Percentiles rank a stretch among this genome's conserved stretches.
Evolutionary conservation across 1,139 yeast species (phyloP).

Genomic region (Pichia norvegensis): DNA sequence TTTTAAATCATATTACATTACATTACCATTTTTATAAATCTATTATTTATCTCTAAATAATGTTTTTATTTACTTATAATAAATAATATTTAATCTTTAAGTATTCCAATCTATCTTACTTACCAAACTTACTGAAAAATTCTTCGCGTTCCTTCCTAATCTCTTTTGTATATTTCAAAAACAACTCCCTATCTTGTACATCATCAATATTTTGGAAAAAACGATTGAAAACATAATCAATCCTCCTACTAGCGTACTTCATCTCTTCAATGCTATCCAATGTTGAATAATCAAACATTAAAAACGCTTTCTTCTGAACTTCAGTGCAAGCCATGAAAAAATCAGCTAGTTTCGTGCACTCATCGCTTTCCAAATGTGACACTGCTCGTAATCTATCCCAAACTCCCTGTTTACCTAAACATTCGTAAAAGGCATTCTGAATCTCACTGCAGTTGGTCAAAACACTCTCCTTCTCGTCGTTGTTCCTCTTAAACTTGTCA

Average conservation of each 20-base stretch:
- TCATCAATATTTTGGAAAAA: slow-evolving; percentile 23
- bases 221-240: slow-evolving; percentile 23
- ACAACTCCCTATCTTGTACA: slow-evolving; percentile 20
- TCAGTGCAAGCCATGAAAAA: slow-evolving; percentile 26
- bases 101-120: slow-evolving; percentile 10
- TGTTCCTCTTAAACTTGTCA: slow-evolving; percentile 23
- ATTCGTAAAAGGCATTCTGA: slow-evolving; percentile 22
- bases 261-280: slow-evolving; percentile 23
- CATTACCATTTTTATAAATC: no score
- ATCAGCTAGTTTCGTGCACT: slow-evolving; percentile 22
- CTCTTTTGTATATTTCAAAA: slow-evolving; percentile 21
- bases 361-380: slow-evolving; percentile 16
- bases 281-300: slow-evolving; percentile 25
- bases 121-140: slow-evolving; percentile 22
- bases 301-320: slow-evolving; percentile 26
- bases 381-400: slow-evolving; percentile 16
- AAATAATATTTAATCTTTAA: no score
- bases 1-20: neutral
- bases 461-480: slow-evolving; percentile 23
- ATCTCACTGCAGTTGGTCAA: slow-evolving; percentile 28
- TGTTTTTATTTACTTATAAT: no score
- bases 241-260: slow-evolving; percentile 20
- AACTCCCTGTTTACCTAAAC: slow-evolving; percentile 17
- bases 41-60: neutral
- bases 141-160: slow-evolving; percentile 24